Percentiles rank a stretch among this genome's conserved stretches.
phyloP scores from a whole-genome alignment of 2,329 filamentous ascomycete species.

The Cladophialophora psammophila region DNA sequence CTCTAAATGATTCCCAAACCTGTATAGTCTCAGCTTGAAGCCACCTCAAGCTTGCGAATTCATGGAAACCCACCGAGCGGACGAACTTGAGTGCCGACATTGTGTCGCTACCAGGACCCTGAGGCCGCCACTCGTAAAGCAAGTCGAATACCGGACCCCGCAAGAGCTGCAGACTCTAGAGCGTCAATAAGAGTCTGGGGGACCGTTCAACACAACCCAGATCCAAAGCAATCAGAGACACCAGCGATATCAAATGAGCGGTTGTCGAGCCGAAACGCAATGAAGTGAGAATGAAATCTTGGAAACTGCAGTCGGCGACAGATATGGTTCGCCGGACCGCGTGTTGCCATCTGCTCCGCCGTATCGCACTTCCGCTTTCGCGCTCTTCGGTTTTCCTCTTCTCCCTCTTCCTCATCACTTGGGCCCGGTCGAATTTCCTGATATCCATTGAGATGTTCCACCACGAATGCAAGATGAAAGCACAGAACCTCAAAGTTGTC shows the following conservation, averaged over 20 bases:
- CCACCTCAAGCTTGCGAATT: constrained; percentile 7
- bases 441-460: background rate
- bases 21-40: constrained; percentile 49
- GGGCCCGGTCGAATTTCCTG: background rate
- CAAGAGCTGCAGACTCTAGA: background rate
- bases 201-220: background rate
- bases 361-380: background rate
- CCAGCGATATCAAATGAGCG: background rate
- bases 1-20: constrained; percentile 86
- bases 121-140: background rate
- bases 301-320: background rate
- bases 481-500: background rate
- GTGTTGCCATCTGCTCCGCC: background rate
- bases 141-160: background rate
- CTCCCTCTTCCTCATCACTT: background rate
- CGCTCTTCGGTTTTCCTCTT: background rate
- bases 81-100: constrained; percentile 69
- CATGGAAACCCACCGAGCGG: constrained; percentile 61
- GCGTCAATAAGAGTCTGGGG: background rate
- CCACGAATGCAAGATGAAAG: background rate
- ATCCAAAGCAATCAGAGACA: background rate
- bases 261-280: background rate
- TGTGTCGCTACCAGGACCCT: constrained; percentile 19
- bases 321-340: background rate
- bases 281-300: background rate